Conservation (phyloP, 2,329 filamentous ascomycete genomes). For the Mycogone perniciosa region DNA sequence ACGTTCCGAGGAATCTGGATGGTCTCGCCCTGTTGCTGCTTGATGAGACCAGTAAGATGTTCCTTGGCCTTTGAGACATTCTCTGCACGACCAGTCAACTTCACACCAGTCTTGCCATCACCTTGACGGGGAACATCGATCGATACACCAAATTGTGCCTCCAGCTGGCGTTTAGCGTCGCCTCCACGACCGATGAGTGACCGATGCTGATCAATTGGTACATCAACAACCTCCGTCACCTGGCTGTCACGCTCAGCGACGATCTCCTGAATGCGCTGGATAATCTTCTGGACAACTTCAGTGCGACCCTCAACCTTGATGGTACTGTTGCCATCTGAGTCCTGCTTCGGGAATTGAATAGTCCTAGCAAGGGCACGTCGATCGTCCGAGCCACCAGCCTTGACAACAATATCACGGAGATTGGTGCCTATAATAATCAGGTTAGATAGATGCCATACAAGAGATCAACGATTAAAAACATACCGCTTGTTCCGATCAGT, state of each 20-base stretch:
- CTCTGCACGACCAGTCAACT: slow-evolving; percentile 70
- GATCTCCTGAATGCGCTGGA: slow-evolving; percentile 72
- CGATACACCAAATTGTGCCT: slow-evolving; percentile 77
- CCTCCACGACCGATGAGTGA: slow-evolving; percentile 88
- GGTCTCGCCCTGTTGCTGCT: slow-evolving; percentile 83
- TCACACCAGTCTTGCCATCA: slow-evolving; percentile 75
- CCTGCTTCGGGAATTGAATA: slow-evolving; percentile 89
- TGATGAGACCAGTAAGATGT: slow-evolving; percentile 71
- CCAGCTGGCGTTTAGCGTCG: slow-evolving; percentile 76
- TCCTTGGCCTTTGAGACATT: slow-evolving; percentile 81
- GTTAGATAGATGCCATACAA: neutral
- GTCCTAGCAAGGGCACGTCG: slow-evolving; percentile 77
- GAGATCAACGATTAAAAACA: slow-evolving; percentile 27
- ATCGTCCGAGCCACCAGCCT: slow-evolving; percentile 86
- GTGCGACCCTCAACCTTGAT: slow-evolving; percentile 86
- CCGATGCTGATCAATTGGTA: slow-evolving; percentile 85
- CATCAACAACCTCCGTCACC: slow-evolving; percentile 69
- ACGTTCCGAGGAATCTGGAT: slow-evolving; percentile 75
- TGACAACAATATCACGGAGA: slow-evolving; percentile 77
- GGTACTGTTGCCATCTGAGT: slow-evolving; percentile 63
- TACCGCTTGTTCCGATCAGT: slow-evolving; percentile 84
- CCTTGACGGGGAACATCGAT: slow-evolving; percentile 91
- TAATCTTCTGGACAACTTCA: slow-evolving; percentile 81
- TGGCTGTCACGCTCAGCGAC: slow-evolving; percentile 81
- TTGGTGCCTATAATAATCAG: slow-evolving; percentile 57